Evolutionary conservation across 2,329 filamentous ascomycete genomes (phyloP), one percentile per base, ranked within the genome.

Genomic region (Neofusicoccum ribis): DNA sequence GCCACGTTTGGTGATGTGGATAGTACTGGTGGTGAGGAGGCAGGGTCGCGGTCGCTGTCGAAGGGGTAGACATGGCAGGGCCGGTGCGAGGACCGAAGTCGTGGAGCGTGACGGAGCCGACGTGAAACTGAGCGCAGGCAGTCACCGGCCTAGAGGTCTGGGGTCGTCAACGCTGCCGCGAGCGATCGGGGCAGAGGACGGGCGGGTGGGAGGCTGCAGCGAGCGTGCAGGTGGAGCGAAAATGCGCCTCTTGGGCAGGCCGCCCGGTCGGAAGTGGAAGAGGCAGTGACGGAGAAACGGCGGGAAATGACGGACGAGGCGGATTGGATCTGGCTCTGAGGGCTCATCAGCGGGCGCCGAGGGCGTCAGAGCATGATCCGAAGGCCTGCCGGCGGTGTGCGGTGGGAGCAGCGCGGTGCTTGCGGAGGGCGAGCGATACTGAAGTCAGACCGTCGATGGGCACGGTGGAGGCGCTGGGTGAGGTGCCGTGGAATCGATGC

Each of bases 11-110:
- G 41, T 69, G 70, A 64, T 70, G 70, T 37, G 69, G 65, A 64
- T 68, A 69, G 50, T 68, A 67, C 41, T 70, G 67, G 54, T 69
- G 69, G 52, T 65, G 64, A 27, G 64, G 64, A 52, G 64, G 64
- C 58, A 79, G 75, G 41, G 77, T 78, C 62, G 77, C 78, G 65
- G 78, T 80, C 65, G 77, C 78, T 11, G 78, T 80, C 54, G 77
- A 79, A 65, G 78, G 78, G 66, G 78, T 80, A 69, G 77, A 79
- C 78, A 80, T 80, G 69, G 71, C 71, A 39, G 56, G 41, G 54
- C 31, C 49, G 56, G 63, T 54, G 43, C 63, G 41, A 65, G 52
- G 44, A 66, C 60, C 47, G 46, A 63, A 51, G 46, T 63, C 46
- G 60, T 52, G 46, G 47, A 47, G 43, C 52, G 63, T 49, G 43